Conservation (phyloP, 371 early-diverging fungal genomes). For the Rhizopus stolonifer region DNA sequence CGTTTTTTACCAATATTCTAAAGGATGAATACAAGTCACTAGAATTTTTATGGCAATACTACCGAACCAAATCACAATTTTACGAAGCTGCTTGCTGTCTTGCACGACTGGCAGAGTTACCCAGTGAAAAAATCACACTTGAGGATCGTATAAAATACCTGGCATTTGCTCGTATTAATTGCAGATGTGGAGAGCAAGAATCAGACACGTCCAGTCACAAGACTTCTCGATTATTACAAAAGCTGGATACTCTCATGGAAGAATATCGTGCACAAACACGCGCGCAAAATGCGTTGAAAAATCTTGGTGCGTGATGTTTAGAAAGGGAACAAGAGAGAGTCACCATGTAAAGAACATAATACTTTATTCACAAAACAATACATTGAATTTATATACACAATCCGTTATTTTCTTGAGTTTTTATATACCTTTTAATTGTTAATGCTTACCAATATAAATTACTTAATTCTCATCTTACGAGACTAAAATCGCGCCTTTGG, state of each 20-base stretch:
- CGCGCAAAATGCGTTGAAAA: too few species aligned
- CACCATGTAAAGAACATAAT: too few species aligned
- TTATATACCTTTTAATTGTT: too few species aligned
- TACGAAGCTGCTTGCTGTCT: constrained; percentile 68
- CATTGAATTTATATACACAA: too few species aligned
- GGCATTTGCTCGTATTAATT: constrained; percentile 71
- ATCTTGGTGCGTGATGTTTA: too few species aligned
- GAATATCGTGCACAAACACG: background rate
- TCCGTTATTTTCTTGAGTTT: too few species aligned
- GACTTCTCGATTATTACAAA: background rate
- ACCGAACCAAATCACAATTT: constrained; percentile 62
- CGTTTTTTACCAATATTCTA: constrained; percentile 62
- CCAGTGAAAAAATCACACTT: constrained; percentile 35
- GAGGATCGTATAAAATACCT: constrained; percentile 65
- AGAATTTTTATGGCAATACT: constrained; percentile 77
- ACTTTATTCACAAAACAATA: too few species aligned
- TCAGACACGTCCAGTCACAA: background rate
- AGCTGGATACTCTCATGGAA: background rate
- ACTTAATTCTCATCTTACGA: too few species aligned
- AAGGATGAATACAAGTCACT: constrained; percentile 42
- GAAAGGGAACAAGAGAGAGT: too few species aligned
- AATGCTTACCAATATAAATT: too few species aligned
- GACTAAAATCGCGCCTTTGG: too few species aligned
- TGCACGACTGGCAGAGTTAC: constrained; percentile 56
- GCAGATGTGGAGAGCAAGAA: constrained; percentile 48